Conservation (phyloP, 345 rosid species). For the Populus simonii region DNA sequence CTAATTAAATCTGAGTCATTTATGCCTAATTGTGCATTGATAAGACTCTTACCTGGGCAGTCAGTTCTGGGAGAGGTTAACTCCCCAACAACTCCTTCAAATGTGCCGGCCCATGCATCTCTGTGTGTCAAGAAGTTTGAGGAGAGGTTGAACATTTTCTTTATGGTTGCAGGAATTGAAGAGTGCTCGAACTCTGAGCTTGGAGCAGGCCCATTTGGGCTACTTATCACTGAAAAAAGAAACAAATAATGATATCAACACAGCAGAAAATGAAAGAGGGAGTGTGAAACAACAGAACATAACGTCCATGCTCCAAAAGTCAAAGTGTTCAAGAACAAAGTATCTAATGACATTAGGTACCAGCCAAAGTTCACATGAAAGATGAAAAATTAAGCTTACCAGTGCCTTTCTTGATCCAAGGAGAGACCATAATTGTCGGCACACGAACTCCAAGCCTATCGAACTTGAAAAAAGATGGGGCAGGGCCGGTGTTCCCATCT, state of each 20-base stretch:
- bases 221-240: constrained; percentile 55
- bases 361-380: background rate
- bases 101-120: constrained; percentile 98
- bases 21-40: background rate
- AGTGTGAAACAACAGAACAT: background rate
- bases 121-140: constrained; percentile 90
- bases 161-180: constrained; percentile 89
- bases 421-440: constrained; percentile 89
- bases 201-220: constrained; percentile 64
- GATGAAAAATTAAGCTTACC: constrained; percentile 39
- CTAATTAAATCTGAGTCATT: background rate
- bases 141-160: constrained; percentile 79
- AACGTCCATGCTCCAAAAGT: background rate
- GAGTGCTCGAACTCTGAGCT: constrained; percentile 90
- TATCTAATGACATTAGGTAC: background rate
- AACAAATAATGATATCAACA: background rate
- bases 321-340: background rate
- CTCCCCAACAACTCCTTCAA: constrained; percentile 66
- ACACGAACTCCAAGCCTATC: constrained; percentile 93
- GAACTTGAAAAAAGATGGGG: constrained; percentile 86
- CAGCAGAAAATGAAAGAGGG: background rate
- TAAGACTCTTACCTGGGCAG: constrained; percentile 57
- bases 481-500: constrained; percentile 88
- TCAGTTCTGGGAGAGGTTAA: constrained; percentile 80
- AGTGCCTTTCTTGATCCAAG: constrained; percentile 94